Evolutionary conservation across 2,329 filamentous ascomycete genomes (phyloP).

Genomic region (Ophiostoma sp.): DNA sequence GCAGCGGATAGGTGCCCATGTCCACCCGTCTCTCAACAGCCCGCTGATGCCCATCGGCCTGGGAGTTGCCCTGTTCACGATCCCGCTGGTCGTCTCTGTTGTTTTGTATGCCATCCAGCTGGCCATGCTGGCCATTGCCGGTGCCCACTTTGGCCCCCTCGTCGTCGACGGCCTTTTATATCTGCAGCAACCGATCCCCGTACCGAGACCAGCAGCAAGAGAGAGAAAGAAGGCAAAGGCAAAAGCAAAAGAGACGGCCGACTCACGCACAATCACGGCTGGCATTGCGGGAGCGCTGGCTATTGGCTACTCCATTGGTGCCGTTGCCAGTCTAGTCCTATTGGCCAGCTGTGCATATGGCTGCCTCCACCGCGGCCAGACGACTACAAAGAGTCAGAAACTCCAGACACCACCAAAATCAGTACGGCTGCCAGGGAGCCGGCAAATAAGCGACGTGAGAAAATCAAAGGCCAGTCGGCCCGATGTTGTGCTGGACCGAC

Average conservation of each 20-base stretch:
- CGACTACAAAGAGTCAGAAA: background rate
- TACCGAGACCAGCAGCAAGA: background rate
- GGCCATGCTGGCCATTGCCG: conserved; percentile 2
- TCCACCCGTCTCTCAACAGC: conserved; percentile 15
- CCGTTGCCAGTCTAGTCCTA: conserved; percentile 15
- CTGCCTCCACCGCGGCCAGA: background rate
- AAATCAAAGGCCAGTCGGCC: background rate
- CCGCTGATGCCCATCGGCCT: conserved; percentile 18
- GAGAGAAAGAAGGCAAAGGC: background rate
- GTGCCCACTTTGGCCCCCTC: conserved; percentile 16
- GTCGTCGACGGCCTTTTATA: background rate
- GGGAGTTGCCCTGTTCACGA: conserved; percentile 1
- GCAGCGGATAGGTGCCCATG: background rate
- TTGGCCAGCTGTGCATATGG: conserved; percentile 20
- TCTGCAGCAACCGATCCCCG: background rate
- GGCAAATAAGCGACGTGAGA: background rate
- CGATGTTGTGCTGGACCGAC: background rate
- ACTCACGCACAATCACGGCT: conserved; percentile 3
- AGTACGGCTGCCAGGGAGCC: background rate
- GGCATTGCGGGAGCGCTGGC: conserved; percentile 17
- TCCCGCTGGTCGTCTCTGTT: conserved; percentile 17
- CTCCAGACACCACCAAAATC: background rate
- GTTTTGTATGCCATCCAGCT: conserved; percentile 17
- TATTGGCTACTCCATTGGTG: conserved; percentile 14
- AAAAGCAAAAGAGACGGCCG: background rate